Conservation (phyloP, 345 rosid species). For the Gossypium ekmanianum region DNA sequence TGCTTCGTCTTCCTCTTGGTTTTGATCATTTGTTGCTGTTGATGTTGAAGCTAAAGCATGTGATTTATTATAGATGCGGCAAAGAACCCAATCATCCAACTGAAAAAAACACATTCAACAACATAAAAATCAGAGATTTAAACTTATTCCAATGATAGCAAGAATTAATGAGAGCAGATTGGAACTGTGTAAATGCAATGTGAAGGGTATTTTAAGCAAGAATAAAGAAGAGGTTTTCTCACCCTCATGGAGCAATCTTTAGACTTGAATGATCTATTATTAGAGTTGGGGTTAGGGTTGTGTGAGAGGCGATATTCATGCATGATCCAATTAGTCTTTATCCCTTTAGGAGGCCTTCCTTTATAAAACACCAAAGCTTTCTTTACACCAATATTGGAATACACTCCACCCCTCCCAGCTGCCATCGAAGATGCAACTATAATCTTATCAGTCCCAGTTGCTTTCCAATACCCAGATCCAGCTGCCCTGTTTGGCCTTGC, state of each 20-base stretch:
- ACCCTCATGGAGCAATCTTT: slow-evolving; percentile 94
- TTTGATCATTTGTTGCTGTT: slow-evolving; percentile 47
- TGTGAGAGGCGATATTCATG: slow-evolving; percentile 86
- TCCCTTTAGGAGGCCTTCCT: slow-evolving; percentile 91
- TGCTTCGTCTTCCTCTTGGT: slow-evolving; percentile 52
- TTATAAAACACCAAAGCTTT: slow-evolving; percentile 92
- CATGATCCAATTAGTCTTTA: slow-evolving; percentile 97
- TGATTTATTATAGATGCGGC: slow-evolving; percentile 85
- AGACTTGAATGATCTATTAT: slow-evolving; percentile 36
- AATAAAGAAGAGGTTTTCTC: slow-evolving; percentile 5
- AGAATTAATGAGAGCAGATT: background rate
- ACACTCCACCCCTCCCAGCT: slow-evolving; percentile 19
- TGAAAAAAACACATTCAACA: slow-evolving; percentile 25
- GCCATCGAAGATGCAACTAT: slow-evolving; percentile 41
- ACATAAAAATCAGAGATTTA: background rate
- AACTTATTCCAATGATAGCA: background rate
- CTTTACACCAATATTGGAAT: slow-evolving; percentile 74
- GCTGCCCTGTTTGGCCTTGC: slow-evolving; percentile 98
- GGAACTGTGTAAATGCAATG: background rate
- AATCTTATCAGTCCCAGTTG: slow-evolving; percentile 88
- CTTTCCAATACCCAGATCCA: slow-evolving; percentile 96
- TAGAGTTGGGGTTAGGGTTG: slow-evolving; percentile 18
- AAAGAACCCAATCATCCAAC: slow-evolving; percentile 98
- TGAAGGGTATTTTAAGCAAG: background rate
- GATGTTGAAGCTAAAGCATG: slow-evolving; percentile 45